Evolutionary conservation across 306 rosid genomes (phyloP), one percentile per base, ranked within the genome.

Genomic region (Glycyrrhiza uralensis): DNA sequence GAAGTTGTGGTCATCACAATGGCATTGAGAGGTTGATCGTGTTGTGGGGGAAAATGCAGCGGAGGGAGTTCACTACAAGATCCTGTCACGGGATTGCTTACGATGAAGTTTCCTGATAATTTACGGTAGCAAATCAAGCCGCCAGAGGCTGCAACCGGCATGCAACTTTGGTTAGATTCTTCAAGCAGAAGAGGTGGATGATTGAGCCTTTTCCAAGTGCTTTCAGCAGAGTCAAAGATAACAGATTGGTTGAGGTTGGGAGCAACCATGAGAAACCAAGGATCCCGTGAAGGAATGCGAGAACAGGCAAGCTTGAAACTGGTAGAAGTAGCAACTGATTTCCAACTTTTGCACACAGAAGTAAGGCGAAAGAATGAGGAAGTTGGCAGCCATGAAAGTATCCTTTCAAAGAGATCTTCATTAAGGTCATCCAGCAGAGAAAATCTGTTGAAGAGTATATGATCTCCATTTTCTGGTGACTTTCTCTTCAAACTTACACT

Each of bases 311-410:
- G 92, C 92, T 83, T 90, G 86, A 93, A 93, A 82, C 96, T 87
- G 6, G 74, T 67, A 42, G 98, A 93, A 68, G 51, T 75, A 7
- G 92, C 83, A 49, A 85, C 87, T 6, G 95, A 93, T 65, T 84
- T 90, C 98, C 98, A 93, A 75, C 97, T 87, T 69, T 93, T 93
- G 92, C 94, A 87, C 70, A 94, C 96, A 0, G 91, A 86, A 76
- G 88, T 78, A 10, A 89, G 87, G 80, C 96, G 95, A 68, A 91
- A 86, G 78, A 94, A 94, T n/a, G 90, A 30, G 0, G 98, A 94
- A 72, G 97, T 82, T 18, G 97, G 96, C 19, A 94, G 83, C 92
- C 98, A 74, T 12, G 97, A 91, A 17, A 94, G 98, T 15, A 94
- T 83, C 71, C 81, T 81, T 41, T 94, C 98, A 2, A 94, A 90